Conservation (phyloP, 2,329 filamentous ascomycete species). For the Whalleya microplaca region DNA sequence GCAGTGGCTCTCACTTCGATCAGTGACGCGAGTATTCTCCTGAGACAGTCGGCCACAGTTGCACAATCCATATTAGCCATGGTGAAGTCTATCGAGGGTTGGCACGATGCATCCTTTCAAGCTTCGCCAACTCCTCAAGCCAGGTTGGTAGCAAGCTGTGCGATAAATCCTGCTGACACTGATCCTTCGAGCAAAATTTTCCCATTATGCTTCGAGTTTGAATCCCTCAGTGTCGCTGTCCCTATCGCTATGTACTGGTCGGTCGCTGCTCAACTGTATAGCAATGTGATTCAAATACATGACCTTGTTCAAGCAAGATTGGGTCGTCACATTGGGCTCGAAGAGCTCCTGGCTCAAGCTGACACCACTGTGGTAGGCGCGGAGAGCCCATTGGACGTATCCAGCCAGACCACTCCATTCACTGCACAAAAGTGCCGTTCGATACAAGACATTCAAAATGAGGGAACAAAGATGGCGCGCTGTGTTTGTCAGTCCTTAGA, state of each 20-base stretch:
- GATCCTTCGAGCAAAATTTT: constrained; percentile 16
- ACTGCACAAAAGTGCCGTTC: background rate
- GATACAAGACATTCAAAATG: constrained; percentile 17
- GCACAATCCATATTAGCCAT: constrained; percentile 11
- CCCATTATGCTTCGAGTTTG: constrained; percentile 25
- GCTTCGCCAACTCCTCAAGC: constrained; percentile 13
- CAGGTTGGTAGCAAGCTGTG: constrained; percentile 20
- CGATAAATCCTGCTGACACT: constrained; percentile 15
- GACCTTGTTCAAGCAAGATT: constrained; percentile 17
- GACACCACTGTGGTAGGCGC: background rate
- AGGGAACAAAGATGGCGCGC: constrained; percentile 23
- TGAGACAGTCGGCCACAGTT: constrained; percentile 15
- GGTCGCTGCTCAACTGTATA: constrained; percentile 20
- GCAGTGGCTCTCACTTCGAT: constrained; percentile 18
- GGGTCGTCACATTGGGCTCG: constrained; percentile 13
- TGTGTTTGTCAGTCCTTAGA: constrained; percentile 23
- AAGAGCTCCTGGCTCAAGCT: constrained; percentile 7
- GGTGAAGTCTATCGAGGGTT: constrained; percentile 14
- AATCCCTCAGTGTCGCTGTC: constrained; percentile 15
- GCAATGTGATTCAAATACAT: constrained; percentile 26
- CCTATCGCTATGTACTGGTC: constrained; percentile 22
- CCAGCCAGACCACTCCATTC: background rate
- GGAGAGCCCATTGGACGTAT: background rate
- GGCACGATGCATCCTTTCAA: constrained; percentile 20
- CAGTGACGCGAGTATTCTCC: constrained; percentile 3